A percentile compares a stretch with the other conserved stretches of the same genome.
phyloP scores from a whole-genome alignment of 371 early-diverging fungal genomes.

The Nosema muscidifuracis region DNA sequence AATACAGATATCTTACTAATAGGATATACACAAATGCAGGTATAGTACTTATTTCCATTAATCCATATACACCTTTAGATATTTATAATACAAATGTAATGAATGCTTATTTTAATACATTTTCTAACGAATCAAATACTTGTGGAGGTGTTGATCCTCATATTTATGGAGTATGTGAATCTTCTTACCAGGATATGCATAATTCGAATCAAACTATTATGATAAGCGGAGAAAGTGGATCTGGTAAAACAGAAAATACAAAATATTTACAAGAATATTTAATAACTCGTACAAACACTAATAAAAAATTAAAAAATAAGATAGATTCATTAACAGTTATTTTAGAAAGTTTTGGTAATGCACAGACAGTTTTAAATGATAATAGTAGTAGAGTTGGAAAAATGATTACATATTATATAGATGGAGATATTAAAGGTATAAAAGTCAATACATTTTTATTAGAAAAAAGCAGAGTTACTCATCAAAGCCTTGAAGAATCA shows the following conservation, averaged over 20 bases:
- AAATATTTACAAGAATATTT: slow-evolving; percentile 58
- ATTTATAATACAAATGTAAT: slow-evolving; percentile 10
- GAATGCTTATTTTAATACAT: slow-evolving; percentile 8
- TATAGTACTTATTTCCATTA: slow-evolving; percentile 57
- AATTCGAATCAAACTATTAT: slow-evolving; percentile 53
- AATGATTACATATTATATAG: slow-evolving; percentile 76
- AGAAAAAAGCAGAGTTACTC: slow-evolving; percentile 70
- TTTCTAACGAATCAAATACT: background rate
- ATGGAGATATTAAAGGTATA: slow-evolving; percentile 74
- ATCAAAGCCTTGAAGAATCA: slow-evolving; percentile 68
- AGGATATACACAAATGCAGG: slow-evolving; percentile 58
- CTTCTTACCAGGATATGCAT: slow-evolving; percentile 24
- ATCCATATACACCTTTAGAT: slow-evolving; percentile 55
- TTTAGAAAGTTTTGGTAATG: slow-evolving; percentile 71
- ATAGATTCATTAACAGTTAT: slow-evolving; percentile 56
- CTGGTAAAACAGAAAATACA: slow-evolving; percentile 63
- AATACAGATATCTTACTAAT: slow-evolving; percentile 42
- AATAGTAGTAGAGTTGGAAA: slow-evolving; percentile 72
- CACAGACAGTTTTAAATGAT: slow-evolving; percentile 67
- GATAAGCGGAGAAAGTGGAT: slow-evolving; percentile 62
- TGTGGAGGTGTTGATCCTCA: slow-evolving; percentile 43
- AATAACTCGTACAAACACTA: slow-evolving; percentile 10
- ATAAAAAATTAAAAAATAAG: background rate
- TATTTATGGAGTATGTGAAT: slow-evolving; percentile 49
- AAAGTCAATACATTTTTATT: slow-evolving; percentile 75